Evolutionary conservation across 225 moss, liverwort and hornwort species (phyloP), one percentile per base, ranked within the genome.

Genomic region (Takakia lepidozioides): DNA sequence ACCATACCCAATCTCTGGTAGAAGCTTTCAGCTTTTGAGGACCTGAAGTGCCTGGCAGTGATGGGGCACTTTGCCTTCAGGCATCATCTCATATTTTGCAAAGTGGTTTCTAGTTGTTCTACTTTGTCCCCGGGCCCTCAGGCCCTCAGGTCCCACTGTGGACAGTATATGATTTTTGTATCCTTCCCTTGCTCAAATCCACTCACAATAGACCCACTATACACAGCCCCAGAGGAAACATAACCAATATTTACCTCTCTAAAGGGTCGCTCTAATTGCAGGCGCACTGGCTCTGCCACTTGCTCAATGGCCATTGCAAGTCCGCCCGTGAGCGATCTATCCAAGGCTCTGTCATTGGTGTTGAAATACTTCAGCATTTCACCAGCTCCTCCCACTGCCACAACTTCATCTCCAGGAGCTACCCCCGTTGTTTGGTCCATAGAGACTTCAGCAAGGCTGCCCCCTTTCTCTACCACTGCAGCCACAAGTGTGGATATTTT

Each of bases 241-340:
- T 25, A 27, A 1, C 21, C 5, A 19, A 25, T 10, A 44, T 44
- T 30, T 55, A 68, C 76, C 55, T 76, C 54, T 25, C 29, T 25
- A 55, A 68, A 62, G 57, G 95, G 84, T 48, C 82, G 64, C 64
- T 98, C 78, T 46, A 98, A 74, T 64, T 98, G 95, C 69, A 98
- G 80, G 45, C 95, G 86, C 57, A 90, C 70, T 15, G 71, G 60
- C 17, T 81, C 87, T 52, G 57, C 63, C 35, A 82, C 59, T 29
- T 83, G 58, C 56, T 81, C 65, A 25, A 80, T 66, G 42, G 45
- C 53, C 27, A 57, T 23, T 48, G 68, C 52, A 48, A 63, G 55
- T 16, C 60, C 67, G 19, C 66, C 59, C 54, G 60, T 58, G 29
- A 48, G 45, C 46, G 67, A 51, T 52, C 36, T 48, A 49, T 55